Evolutionary conservation across 2,329 filamentous ascomycete species (phyloP).

Genomic region (Sphaerulina vaccinii): DNA sequence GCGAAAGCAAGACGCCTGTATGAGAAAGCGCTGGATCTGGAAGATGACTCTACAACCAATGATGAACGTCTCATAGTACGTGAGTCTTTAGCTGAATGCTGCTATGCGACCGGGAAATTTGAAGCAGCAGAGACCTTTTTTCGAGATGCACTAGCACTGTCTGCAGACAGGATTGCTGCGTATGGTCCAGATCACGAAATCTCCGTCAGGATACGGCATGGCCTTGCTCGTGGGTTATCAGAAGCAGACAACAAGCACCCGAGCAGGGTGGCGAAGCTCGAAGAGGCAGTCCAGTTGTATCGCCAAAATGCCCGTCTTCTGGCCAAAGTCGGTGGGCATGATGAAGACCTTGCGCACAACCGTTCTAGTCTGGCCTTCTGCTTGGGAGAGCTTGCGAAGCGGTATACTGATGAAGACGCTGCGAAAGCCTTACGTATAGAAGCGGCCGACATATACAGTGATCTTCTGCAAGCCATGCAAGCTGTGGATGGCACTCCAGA

Average conservation of each 20-base stretch:
- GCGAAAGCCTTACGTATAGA: background rate
- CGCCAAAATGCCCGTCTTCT: background rate
- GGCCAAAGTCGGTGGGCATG: background rate
- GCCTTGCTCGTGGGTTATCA: background rate
- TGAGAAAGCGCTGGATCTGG: background rate
- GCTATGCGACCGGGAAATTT: background rate
- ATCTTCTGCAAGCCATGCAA: background rate
- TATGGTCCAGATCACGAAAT: background rate
- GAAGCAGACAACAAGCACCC: background rate
- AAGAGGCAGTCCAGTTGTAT: background rate
- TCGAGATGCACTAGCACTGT: background rate
- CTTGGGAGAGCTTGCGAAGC: background rate
- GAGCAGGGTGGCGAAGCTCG: background rate
- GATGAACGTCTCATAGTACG: background rate
- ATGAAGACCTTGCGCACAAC: background rate
- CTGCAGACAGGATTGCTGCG: background rate
- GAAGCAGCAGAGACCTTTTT: background rate
- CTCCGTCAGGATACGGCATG: background rate
- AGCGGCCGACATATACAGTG: background rate
- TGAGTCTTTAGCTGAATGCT: background rate
- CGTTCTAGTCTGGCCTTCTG: background rate
- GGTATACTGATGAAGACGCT: background rate
- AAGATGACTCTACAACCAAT: background rate
- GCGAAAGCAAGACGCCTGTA: background rate
- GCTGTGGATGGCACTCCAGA: background rate